Conservation (phyloP, 495 filamentous ascomycete genomes). For the Talaromyces nanjingensis region DNA sequence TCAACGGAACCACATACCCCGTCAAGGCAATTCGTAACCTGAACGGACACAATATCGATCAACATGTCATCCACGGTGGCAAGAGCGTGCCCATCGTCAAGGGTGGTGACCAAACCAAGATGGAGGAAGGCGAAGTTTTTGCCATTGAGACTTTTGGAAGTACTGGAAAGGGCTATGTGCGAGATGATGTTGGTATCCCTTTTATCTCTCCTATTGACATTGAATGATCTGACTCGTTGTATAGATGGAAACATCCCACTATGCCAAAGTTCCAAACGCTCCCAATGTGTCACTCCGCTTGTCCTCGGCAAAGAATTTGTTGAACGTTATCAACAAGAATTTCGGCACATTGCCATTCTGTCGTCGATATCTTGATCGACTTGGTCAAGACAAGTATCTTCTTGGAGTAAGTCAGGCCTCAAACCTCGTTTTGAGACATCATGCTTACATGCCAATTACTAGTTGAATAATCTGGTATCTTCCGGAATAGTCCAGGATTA, state of each 20-base stretch:
- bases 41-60: slow-evolving; percentile 82
- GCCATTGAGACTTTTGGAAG: slow-evolving; percentile 93
- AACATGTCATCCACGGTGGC: slow-evolving; percentile 78
- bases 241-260: slow-evolving; percentile 67
- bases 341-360: slow-evolving; percentile 87
- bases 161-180: slow-evolving; percentile 79
- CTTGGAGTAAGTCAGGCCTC: slow-evolving; percentile 53
- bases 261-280: slow-evolving; percentile 58
- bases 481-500: slow-evolving; percentile 85
- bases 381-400: slow-evolving; percentile 84
- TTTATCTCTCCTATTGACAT: neutral
- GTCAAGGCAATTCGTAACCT: slow-evolving; percentile 84
- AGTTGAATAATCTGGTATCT: slow-evolving; percentile 84
- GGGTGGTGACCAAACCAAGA: slow-evolving; percentile 69
- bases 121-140: slow-evolving; percentile 92
- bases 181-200: slow-evolving; percentile 58
- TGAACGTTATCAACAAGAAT: slow-evolving; percentile 86
- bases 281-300: slow-evolving; percentile 60
- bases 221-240: neutral
- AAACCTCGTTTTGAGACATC: slow-evolving; percentile 47
- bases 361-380: slow-evolving; percentile 74
- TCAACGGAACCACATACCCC: slow-evolving; percentile 69
- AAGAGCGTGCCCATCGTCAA: slow-evolving; percentile 92
- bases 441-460: slow-evolving; percentile 1
- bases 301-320: slow-evolving; percentile 70